Base-by-base conservation (phyloP, 805 yeast species). In the Myxozyma neotropica region DNA sequence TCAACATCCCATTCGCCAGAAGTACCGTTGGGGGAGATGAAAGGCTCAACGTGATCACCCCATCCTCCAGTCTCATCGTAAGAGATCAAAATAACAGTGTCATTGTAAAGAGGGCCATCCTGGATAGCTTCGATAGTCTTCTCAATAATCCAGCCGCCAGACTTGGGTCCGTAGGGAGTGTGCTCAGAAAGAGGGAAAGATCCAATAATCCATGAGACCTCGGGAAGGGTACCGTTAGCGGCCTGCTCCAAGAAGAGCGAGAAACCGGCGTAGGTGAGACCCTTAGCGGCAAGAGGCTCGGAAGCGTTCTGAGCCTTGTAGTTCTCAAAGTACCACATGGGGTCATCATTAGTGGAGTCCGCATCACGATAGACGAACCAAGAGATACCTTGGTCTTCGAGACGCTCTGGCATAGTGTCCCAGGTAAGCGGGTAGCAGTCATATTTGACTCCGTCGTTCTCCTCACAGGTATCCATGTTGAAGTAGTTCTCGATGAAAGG, bases 41-140 rank as follows among this genome's bases (percentile, higher is more conserved):
- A 66, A 12, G 69, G 70, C 13, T 61, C 55, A 36, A 68, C 70
- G 42, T 68, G 70, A 42, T 67, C 70, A 27, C 70, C 70, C 52
- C 56, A 68, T 50, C 70, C 70, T 23, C 70, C 70, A 35, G 70
- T 67, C 54, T 68, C 70, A 56, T 68, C 70, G 48, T 67, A 68
- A 8, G 70, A 64, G 21, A 66, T 50, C 33, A 68, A 29, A n/a
- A 68, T 40, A 8, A 60, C 69, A 26, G 70, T 67, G 17, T 67
- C 57, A 40, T 66, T 64, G 45, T 64, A 64, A 40, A 38, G 38
- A 6, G 67, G 70, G 13, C 64, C 54, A 23, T 55, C 45, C 15
- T 48, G 47, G 23, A 67, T 58, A 13, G 69, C 68, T 24, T 64
- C 64, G 29, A 67, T 58, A 7, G 63, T 54, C 55, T 64, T 40